Evolutionary conservation across 2,329 filamentous ascomycete genomes (phyloP), one percentile per base, ranked within the genome.

Genomic region (Sclerotinia borealis): DNA sequence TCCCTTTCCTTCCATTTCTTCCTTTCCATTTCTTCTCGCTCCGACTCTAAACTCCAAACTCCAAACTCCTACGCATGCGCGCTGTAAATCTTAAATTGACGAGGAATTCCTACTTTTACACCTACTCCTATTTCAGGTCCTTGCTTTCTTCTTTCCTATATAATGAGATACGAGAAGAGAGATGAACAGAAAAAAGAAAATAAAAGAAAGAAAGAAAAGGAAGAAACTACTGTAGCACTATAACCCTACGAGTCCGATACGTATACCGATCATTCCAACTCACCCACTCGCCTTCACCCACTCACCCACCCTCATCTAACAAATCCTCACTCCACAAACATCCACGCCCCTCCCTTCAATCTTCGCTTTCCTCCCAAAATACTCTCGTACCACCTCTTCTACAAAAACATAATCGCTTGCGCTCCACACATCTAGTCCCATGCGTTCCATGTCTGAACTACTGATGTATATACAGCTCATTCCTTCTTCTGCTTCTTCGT

Each of bases 381-480:
- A 93, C 67, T 83, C 76, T 66, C 75, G 79, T 50, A 84, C 78
- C 58, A 90, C 78, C 61, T 87, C 85, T 66, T 78, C 78, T 19
- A 91, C 82, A 71, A 93, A 93, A 3, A 79, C 79, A n/a, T 83
- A 84, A 72, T 93, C 91, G 19, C 79, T 79, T 37, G 82, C 79
- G 72, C 88, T 92, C 90, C 90, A 95, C 0, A 87, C 80, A 70
- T 95, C 91, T 25, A 95, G 80, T 0, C 91, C 91, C 85, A 93
- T 89, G 51, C 81, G 79, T 64, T 85, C 82, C 56, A 93, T 74
- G 61, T 89, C 85, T 31, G 86, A 85, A 67, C 83, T 85, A 66
- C 82, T 83, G 27, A 93, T 77, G 15, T 80, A 79, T 55, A 90
- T 73, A 19, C 68, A 64, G 1, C 61, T 72, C 63, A 66, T 66